Evolutionary conservation across 768 basidiomycete genomes (phyloP).

Genomic region (Pleurotus djamor): DNA sequence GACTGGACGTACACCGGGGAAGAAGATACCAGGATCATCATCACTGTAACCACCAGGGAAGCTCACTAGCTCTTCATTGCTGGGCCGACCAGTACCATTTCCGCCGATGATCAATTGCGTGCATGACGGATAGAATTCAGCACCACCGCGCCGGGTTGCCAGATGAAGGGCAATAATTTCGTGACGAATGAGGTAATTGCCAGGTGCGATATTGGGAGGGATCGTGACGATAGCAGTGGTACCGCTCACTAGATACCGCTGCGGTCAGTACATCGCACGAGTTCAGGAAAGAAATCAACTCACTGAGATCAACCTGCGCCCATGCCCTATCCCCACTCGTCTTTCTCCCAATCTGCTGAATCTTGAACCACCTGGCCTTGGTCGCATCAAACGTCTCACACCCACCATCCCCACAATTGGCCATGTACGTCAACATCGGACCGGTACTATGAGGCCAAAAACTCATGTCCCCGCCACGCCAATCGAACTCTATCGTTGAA

Average conservation of each 20-base stretch:
- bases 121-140: slow-evolving; percentile 82
- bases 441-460: slow-evolving; percentile 58
- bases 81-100: slow-evolving; percentile 45
- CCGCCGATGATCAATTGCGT: slow-evolving; percentile 57
- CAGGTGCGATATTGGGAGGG: slow-evolving; percentile 54
- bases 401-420: slow-evolving; percentile 51
- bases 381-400: slow-evolving; percentile 62
- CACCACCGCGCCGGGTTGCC: slow-evolving; percentile 52
- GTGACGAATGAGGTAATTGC: slow-evolving; percentile 75
- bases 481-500: slow-evolving; percentile 50
- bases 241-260: slow-evolving; percentile 35
- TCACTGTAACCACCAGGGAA: slow-evolving; percentile 79
- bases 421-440: slow-evolving; percentile 75
- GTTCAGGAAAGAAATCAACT: slow-evolving; percentile 16
- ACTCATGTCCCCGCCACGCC: slow-evolving; percentile 38
- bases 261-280: neutral
- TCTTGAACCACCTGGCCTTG: slow-evolving; percentile 74
- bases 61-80: slow-evolving; percentile 47
- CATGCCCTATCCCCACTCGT: slow-evolving; percentile 31
- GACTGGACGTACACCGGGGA: slow-evolving; percentile 32
- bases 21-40: slow-evolving; percentile 69
- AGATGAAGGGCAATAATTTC: slow-evolving; percentile 81
- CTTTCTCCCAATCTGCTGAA: slow-evolving; percentile 48
- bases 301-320: slow-evolving; percentile 55
- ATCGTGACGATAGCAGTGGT: slow-evolving; percentile 36